phyloP scores from a whole-genome alignment of 2,329 filamentous ascomycete genomes.

The Cercospora sp. region DNA sequence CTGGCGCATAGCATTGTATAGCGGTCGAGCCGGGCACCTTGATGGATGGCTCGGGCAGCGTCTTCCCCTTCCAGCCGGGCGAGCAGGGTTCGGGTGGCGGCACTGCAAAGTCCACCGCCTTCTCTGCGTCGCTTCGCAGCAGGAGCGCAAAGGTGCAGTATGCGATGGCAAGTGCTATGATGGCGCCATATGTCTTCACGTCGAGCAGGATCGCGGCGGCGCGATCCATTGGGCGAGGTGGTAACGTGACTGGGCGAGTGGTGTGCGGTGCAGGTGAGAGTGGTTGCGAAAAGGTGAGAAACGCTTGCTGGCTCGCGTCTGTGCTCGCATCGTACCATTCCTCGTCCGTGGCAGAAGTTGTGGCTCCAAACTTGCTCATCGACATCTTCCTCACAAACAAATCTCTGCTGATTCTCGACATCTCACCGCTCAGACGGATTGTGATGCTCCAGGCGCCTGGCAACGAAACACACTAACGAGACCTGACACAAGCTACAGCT shows the following conservation, averaged over 20 bases:
- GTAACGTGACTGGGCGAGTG: conserved; percentile 2
- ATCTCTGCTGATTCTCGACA: not conserved
- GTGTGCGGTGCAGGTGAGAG: not conserved
- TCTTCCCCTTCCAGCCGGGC: conserved; percentile 54
- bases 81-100: conserved; percentile 62
- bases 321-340: not conserved
- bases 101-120: conserved; percentile 34
- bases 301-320: not conserved
- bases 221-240: conserved; percentile 6
- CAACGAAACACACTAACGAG: not conserved
- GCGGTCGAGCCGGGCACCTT: conserved; percentile 66
- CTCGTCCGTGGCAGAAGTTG: not conserved
- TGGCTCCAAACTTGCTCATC: not conserved
- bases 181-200: conserved; percentile 3
- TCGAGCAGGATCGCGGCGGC: not conserved
- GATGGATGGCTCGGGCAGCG: conserved; percentile 61
- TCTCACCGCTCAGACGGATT: not conserved
- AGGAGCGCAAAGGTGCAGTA: conserved; percentile 3
- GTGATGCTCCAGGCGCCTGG: not conserved
- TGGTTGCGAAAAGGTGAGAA: conserved; percentile 2
- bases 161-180: conserved; percentile 3
- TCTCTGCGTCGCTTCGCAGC: conserved; percentile 22
- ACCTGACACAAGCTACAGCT: not conserved
- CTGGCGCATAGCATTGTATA: conserved; percentile 85
- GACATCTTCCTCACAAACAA: not conserved